Conservation (phyloP, 345 rosid genomes). For the Salix dunnii region DNA sequence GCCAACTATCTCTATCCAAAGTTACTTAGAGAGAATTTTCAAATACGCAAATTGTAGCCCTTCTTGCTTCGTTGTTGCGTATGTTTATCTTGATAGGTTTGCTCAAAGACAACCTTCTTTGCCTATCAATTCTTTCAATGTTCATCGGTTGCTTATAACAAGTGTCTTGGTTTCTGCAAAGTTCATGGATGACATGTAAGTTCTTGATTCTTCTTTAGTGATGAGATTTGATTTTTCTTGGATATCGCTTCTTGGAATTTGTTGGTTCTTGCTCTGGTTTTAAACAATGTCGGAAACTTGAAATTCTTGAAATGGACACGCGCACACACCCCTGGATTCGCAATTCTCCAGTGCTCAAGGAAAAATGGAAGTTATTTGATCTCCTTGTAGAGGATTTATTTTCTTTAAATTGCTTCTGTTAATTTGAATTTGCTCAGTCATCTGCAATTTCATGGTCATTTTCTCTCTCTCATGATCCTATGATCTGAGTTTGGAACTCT, state of each 20-base stretch:
- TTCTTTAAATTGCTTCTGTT: background rate
- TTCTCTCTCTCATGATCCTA: background rate
- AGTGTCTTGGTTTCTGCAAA: constrained; percentile 85
- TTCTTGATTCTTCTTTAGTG: background rate
- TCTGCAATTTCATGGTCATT: too few species aligned
- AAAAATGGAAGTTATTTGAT: too few species aligned
- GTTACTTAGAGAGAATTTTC: constrained; percentile 73
- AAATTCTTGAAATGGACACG: background rate
- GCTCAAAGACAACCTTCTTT: constrained; percentile 63
- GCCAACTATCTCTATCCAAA: constrained; percentile 70
- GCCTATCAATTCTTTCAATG: constrained; percentile 81
- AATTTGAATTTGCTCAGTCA: background rate
- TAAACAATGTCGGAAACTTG: background rate
- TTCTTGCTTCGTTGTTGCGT: constrained; percentile 77
- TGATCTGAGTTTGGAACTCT: constrained; percentile 2
- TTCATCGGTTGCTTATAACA: constrained; percentile 81
- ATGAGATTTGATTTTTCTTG: background rate
- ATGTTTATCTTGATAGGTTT: constrained; percentile 83
- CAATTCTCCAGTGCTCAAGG: too few species aligned
- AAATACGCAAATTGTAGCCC: constrained; percentile 92
- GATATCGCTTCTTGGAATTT: background rate
- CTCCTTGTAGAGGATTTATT: too few species aligned
- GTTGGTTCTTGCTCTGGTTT: background rate
- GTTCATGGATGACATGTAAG: constrained; percentile 94
- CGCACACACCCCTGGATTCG: too few species aligned